phyloP scores from a whole-genome alignment of 2,329 filamentous ascomycete species.

The Fusarium liriodendri region DNA sequence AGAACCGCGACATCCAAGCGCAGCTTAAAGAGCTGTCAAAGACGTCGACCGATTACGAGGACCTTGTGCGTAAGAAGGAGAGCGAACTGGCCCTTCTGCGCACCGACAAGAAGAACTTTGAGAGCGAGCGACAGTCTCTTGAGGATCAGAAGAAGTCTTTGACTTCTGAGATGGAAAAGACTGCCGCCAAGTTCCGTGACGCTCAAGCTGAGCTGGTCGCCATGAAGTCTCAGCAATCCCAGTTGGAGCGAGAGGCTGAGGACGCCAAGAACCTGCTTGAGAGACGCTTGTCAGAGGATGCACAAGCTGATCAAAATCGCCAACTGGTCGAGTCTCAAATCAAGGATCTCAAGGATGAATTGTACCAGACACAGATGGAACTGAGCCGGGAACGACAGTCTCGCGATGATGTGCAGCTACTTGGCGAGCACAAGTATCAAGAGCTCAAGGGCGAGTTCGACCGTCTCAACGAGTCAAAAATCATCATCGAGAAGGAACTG shows the following conservation, averaged over 20 bases:
- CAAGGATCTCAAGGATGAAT: conserved; percentile 84
- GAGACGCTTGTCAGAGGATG: conserved; percentile 89
- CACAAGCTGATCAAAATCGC: conserved; percentile 82
- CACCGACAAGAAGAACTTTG: conserved; percentile 84
- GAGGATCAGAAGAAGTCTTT: conserved; percentile 83
- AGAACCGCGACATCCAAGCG: conserved; percentile 85
- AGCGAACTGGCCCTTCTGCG: conserved; percentile 90
- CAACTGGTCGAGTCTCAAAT: conserved; percentile 89
- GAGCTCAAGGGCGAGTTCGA: conserved; percentile 88
- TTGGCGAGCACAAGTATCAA: conserved; percentile 88
- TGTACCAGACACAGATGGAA: conserved; percentile 88
- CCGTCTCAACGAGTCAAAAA: conserved; percentile 90
- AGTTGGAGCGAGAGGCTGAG: conserved; percentile 87
- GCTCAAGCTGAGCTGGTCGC: conserved; percentile 89
- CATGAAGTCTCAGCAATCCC: conserved; percentile 84
- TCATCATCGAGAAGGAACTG: conserved; percentile 97
- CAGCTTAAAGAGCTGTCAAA: conserved; percentile 89
- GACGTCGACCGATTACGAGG: conserved; percentile 95
- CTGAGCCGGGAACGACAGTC: conserved; percentile 93
- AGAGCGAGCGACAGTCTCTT: conserved; percentile 81
- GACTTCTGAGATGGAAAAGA: conserved; percentile 80
- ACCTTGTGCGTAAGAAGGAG: conserved; percentile 92
- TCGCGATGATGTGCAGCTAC: conserved; percentile 89
- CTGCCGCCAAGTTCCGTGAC: conserved; percentile 80
- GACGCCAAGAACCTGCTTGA: conserved; percentile 90